Conservation (phyloP, 352 stramenopile species). For the Globisporangium yorkense region DNA sequence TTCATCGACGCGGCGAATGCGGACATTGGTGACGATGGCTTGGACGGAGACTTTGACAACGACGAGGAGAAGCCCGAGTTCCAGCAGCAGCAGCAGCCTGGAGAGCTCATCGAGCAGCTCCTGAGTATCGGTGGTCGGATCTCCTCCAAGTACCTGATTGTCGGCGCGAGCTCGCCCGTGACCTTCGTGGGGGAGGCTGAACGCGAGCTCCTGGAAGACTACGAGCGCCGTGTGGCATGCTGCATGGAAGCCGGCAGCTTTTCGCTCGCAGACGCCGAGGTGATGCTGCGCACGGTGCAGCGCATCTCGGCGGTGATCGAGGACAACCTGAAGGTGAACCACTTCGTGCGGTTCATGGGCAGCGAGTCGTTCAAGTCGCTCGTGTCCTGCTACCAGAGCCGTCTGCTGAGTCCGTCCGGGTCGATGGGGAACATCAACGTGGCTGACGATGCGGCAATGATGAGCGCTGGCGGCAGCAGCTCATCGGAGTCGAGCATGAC, state of each 20-base stretch:
- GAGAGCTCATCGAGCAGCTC: slow-evolving; percentile 70
- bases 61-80: slow-evolving; percentile 5
- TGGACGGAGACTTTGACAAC: slow-evolving; percentile 17
- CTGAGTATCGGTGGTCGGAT: slow-evolving; percentile 44
- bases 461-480: slow-evolving; percentile 19
- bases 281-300: slow-evolving; percentile 46
- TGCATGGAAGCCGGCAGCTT: slow-evolving; percentile 65
- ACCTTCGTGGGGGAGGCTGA: slow-evolving; percentile 66
- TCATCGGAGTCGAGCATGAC: slow-evolving; percentile 78
- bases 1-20: slow-evolving; percentile 40
- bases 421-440: slow-evolving; percentile 19
- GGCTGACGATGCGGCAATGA: slow-evolving; percentile 16
- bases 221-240: slow-evolving; percentile 46
- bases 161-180: slow-evolving; percentile 47
- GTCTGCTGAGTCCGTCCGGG: slow-evolving; percentile 58
- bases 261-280: slow-evolving; percentile 54
- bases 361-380: slow-evolving; percentile 78
- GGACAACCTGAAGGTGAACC: slow-evolving; percentile 76
- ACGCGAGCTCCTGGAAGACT: slow-evolving; percentile 47
- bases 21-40: slow-evolving; percentile 20
- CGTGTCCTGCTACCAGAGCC: slow-evolving; percentile 69
- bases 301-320: slow-evolving; percentile 60
- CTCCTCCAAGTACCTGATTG: slow-evolving; percentile 54
- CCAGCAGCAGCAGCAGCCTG: slow-evolving; percentile 21
- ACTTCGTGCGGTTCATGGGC: slow-evolving; percentile 85